These are phyloP conservation scores for Suhomyces tanzawaensis DNA, from an alignment of 805 yeast genomes.

Conservation along the genomic window DNA sequence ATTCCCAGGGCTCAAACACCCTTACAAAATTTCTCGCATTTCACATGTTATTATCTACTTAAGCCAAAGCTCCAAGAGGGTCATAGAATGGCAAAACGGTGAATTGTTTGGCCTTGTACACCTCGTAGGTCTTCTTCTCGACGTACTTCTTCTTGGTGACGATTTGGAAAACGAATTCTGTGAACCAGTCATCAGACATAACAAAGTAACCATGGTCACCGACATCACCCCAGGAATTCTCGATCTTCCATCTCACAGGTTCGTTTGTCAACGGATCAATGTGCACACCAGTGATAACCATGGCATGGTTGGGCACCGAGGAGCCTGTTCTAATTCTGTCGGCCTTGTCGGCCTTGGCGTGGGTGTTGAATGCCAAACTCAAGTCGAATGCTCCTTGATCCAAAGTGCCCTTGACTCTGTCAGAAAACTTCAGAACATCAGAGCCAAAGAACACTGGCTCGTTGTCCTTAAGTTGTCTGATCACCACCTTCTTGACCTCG, in stretches of 20 bases:
- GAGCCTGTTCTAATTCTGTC: conserved; percentile 69
- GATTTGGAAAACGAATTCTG: conserved; percentile 42
- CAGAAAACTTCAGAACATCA: conserved; percentile 79
- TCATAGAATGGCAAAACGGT: conserved; percentile 38
- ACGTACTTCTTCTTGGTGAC: conserved; percentile 40
- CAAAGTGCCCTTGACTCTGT: conserved; percentile 64
- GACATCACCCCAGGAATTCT: conserved; percentile 44
- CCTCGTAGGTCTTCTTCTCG: conserved; percentile 31
- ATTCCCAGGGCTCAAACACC: too few species aligned
- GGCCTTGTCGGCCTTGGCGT: conserved; percentile 53
- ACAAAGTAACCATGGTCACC: conserved; percentile 43
- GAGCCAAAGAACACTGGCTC: conserved; percentile 87
- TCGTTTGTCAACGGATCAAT: conserved; percentile 48
- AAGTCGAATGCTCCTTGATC: conserved; percentile 71
- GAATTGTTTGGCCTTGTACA: conserved; percentile 34
- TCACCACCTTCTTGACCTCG: conserved; percentile 56
- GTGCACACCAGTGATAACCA: conserved; percentile 81
- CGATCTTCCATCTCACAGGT: conserved; percentile 45
- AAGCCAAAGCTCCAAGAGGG: conserved; percentile 44
- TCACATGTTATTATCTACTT: too few species aligned
- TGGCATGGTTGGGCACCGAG: conserved; percentile 86
- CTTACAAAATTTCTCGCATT: too few species aligned
- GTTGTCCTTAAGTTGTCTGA: conserved; percentile 65
- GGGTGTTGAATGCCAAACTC: conserved; percentile 52
- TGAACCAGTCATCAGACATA: conserved; percentile 46